These are phyloP conservation scores for Cutaneotrichosporon cavernicola DNA, from an alignment of 1,284 basidiomycete species.

Conservation along the genomic window DNA sequence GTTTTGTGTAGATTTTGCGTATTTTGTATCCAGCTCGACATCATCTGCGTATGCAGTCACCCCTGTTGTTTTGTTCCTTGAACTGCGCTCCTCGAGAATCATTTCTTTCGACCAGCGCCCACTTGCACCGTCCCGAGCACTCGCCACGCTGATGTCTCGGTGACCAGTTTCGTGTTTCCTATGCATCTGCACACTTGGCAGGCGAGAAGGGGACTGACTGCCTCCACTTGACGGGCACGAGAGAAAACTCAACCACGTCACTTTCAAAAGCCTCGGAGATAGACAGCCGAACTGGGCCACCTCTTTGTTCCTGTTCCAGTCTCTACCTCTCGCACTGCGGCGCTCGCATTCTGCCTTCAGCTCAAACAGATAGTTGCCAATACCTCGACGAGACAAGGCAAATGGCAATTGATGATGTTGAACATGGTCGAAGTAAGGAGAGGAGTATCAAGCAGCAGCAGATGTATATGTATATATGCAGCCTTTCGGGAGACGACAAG, in stretches of 20 bases:
- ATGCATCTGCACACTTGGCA: not conserved
- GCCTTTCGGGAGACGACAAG: too few species aligned
- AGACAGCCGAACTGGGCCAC: not conserved
- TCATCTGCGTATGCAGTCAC: constrained; percentile 3
- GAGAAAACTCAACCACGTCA: constrained; percentile 3
- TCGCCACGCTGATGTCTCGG: too few species aligned
- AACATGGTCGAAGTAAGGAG: too few species aligned
- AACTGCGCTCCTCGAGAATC: not conserved
- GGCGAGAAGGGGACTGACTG: not conserved
- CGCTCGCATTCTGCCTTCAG: too few species aligned
- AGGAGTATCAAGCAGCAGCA: too few species aligned
- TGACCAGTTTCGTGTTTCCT: too few species aligned
- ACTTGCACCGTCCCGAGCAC: not conserved
- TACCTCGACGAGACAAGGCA: too few species aligned
- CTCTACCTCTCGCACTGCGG: too few species aligned
- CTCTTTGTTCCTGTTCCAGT: too few species aligned
- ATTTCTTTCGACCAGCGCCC: not conserved
- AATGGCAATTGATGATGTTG: too few species aligned
- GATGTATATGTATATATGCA: too few species aligned
- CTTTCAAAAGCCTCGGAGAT: not conserved
- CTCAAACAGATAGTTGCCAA: too few species aligned
- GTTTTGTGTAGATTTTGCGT: not conserved
- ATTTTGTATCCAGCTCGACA: constrained; percentile 5
- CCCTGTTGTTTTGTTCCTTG: constrained; percentile 1
- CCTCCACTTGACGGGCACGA: not conserved